Evolutionary conservation across 306 rosid genomes (phyloP).

Genomic region (barrel medic (Medicago truncatula)): DNA sequence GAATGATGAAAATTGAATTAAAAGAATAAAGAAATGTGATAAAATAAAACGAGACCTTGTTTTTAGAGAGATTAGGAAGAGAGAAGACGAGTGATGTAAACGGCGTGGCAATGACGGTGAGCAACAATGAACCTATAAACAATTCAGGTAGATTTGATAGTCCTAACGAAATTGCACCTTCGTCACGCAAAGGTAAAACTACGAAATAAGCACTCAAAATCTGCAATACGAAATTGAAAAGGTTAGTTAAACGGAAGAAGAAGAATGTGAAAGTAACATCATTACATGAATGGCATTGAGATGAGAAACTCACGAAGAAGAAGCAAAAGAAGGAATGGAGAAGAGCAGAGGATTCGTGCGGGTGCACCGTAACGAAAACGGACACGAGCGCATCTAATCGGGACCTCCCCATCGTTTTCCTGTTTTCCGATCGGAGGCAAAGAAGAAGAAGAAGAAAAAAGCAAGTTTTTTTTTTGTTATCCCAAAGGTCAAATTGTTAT

Average conservation of each 20-base stretch:
- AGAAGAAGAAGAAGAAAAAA: background rate
- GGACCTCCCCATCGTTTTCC: slow-evolving; percentile 54
- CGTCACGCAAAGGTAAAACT: slow-evolving; percentile 95
- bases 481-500: background rate
- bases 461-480: background rate
- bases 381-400: slow-evolving; percentile 65
- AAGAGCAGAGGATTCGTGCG: slow-evolving; percentile 82
- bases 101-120: slow-evolving; percentile 87
- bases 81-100: slow-evolving; percentile 86
- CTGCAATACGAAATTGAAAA: slow-evolving; percentile 44
- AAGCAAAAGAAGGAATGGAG: slow-evolving; percentile 84
- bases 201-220: slow-evolving; percentile 95
- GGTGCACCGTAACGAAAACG: slow-evolving; percentile 77
- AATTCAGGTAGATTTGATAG: slow-evolving; percentile 80
- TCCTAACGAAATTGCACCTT: slow-evolving; percentile 91
- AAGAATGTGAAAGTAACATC: background rate
- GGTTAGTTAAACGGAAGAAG: background rate
- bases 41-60: slow-evolving; percentile 57
- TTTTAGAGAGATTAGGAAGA: slow-evolving; percentile 70
- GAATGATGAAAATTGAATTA: background rate
- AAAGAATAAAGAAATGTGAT: background rate
- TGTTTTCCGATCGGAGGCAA: slow-evolving; percentile 31
- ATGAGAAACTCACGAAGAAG: slow-evolving; percentile 79
- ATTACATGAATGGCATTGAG: background rate
- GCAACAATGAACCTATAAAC: slow-evolving; percentile 79